Percentiles rank a stretch among this genome's conserved stretches.
Conservation (phyloP, 2,329 filamentous ascomycete species). For the Trichoderma afroharzianum region DNA sequence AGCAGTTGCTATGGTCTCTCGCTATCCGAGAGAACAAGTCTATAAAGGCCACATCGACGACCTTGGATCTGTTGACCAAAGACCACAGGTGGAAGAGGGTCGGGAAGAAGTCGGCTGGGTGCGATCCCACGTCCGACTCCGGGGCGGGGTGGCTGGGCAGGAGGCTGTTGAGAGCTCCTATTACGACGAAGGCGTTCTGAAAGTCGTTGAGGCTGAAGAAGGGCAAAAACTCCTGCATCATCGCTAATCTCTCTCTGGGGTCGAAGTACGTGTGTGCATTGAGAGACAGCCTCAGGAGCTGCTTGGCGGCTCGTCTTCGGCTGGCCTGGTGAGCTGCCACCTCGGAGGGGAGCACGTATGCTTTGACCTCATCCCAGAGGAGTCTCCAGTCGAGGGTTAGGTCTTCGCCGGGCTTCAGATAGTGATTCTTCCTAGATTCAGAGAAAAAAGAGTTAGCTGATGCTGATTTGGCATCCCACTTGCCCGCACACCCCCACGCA, state of each 20-base stretch:
- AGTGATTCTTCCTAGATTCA: slow-evolving; percentile 78
- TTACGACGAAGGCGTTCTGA: slow-evolving; percentile 89
- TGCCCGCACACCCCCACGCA: slow-evolving; percentile 40
- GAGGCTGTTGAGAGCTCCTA: slow-evolving; percentile 79
- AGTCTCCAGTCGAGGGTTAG: slow-evolving; percentile 91
- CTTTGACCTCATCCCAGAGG: slow-evolving; percentile 88
- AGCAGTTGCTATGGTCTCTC: slow-evolving; percentile 72
- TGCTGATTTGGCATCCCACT: background rate
- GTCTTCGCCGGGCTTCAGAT: slow-evolving; percentile 85
- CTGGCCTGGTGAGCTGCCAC: slow-evolving; percentile 61
- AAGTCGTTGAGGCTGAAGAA: slow-evolving; percentile 93
- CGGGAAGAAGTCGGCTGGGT: slow-evolving; percentile 83
- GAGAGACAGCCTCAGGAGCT: slow-evolving; percentile 81
- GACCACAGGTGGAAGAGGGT: slow-evolving; percentile 98
- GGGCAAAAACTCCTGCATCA: slow-evolving; percentile 75
- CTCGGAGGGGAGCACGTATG: slow-evolving; percentile 82
- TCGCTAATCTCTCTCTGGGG: slow-evolving; percentile 75
- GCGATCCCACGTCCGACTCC: slow-evolving; percentile 66
- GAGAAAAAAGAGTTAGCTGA: background rate
- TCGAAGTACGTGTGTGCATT: slow-evolving; percentile 93
- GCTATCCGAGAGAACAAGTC: slow-evolving; percentile 87
- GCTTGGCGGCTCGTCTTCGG: slow-evolving; percentile 55
- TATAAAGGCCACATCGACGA: slow-evolving; percentile 80
- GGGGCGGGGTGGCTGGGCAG: slow-evolving; percentile 80
- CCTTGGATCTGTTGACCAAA: slow-evolving; percentile 82